These are phyloP conservation scores for Lactarius deliciosus DNA, from an alignment of 768 basidiomycete genomes.

Conservation along the genomic window DNA sequence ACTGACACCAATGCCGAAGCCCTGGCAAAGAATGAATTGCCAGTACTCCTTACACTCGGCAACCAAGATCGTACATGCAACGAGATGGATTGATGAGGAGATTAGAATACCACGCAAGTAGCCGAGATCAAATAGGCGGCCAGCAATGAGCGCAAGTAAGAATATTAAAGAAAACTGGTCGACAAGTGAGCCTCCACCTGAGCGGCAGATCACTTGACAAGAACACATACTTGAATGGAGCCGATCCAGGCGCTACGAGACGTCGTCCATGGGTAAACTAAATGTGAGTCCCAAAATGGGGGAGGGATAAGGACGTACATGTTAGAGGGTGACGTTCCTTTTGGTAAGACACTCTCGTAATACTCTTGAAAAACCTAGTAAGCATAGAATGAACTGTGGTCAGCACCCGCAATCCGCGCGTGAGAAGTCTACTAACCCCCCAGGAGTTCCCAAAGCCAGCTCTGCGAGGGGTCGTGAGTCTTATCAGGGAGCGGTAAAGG, in stretches of 20 bases:
- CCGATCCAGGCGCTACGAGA: constrained; percentile 74
- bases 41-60: constrained; percentile 73
- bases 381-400: constrained; percentile 6
- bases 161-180: constrained; percentile 61
- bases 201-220: not conserved
- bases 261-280: not conserved
- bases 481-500: constrained; percentile 5
- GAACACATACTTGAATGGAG: constrained; percentile 56
- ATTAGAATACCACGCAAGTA: constrained; percentile 55
- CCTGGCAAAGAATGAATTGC: constrained; percentile 79
- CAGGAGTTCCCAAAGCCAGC: constrained; percentile 75
- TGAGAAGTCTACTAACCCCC: constrained; percentile 52
- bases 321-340: constrained; percentile 52
- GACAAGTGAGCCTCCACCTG: not conserved
- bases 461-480: constrained; percentile 32
- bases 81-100: constrained; percentile 48
- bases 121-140: constrained; percentile 74
- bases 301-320: constrained; percentile 45
- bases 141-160: constrained; percentile 59
- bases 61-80: constrained; percentile 60
- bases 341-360: constrained; percentile 56
- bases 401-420: not conserved
- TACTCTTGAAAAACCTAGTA: constrained; percentile 69
- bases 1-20: constrained; percentile 62
- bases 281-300: not conserved